phyloP scores from a whole-genome alignment of 2,329 filamentous ascomycete species.

The Endoconidiophora laricicola region DNA sequence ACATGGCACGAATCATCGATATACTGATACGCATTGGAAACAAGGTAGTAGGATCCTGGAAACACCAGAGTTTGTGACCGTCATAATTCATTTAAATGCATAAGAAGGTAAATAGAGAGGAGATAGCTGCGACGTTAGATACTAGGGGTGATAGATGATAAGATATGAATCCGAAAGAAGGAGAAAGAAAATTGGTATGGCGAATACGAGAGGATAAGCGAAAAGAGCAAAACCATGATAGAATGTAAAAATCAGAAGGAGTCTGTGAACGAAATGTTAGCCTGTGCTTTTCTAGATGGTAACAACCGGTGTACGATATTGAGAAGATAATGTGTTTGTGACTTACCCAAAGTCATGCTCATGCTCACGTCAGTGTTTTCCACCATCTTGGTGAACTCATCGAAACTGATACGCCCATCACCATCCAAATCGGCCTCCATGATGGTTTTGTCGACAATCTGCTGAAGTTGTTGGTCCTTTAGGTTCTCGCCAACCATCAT shows the following conservation, averaged over 20 bases:
- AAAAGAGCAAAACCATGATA: not conserved
- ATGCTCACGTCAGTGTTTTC: conserved; percentile 74
- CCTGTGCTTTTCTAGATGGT: not conserved
- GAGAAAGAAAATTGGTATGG: not conserved
- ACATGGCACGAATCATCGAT: too few relatives aligned
- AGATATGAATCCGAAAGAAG: not conserved
- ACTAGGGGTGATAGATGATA: not conserved
- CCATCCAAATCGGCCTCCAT: conserved; percentile 96
- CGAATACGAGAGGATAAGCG: not conserved
- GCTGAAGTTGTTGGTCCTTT: conserved; percentile 96
- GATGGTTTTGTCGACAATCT: conserved; percentile 99
- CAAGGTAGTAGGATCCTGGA: too few relatives aligned
- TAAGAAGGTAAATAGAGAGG: too few relatives aligned
- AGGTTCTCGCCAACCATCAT: conserved; percentile 99
- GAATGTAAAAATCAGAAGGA: conserved; percentile 3
- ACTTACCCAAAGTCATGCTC: conserved; percentile 54
- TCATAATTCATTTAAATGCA: too few relatives aligned
- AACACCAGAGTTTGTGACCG: too few relatives aligned
- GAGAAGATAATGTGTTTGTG: not conserved
- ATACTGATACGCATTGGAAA: too few relatives aligned
- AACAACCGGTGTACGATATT: not conserved
- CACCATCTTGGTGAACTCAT: conserved; percentile 98
- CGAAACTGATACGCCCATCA: conserved; percentile 96
- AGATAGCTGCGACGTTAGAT: not conserved
- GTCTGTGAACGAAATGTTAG: conserved; percentile 6